Conservation (phyloP, 2,329 filamentous ascomycete species). For the Calonectria pseudoturangicola region DNA sequence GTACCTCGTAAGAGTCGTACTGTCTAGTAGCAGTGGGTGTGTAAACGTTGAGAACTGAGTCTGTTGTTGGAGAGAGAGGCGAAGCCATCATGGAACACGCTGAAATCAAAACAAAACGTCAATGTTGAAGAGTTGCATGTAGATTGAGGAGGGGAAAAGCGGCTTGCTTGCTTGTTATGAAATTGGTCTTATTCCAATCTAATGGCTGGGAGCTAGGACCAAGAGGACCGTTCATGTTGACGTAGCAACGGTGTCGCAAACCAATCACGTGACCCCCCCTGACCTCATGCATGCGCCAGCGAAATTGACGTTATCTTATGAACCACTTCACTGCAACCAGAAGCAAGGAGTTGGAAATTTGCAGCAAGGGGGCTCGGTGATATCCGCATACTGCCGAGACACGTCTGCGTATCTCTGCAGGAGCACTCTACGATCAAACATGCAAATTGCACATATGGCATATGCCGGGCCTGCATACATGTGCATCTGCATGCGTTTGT, state of each 20-base stretch:
- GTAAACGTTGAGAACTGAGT: constrained; percentile 54
- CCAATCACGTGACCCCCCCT: constrained; percentile 38
- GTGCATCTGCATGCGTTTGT: not conserved
- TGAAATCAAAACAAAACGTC: constrained; percentile 44
- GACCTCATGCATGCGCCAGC: not conserved
- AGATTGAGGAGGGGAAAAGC: constrained; percentile 35
- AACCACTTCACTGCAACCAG: not conserved
- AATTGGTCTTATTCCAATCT: constrained; percentile 40
- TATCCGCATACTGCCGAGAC: constrained; percentile 31
- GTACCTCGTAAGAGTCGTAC: constrained; percentile 52
- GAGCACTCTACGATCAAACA: not conserved
- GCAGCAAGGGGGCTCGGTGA: constrained; percentile 3
- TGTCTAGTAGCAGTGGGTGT: constrained; percentile 48
- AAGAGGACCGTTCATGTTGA: constrained; percentile 45
- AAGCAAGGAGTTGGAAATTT: not conserved
- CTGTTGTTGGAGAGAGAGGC: constrained; percentile 52
- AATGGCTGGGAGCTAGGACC: constrained; percentile 39
- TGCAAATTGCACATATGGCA: not conserved
- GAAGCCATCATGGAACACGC: constrained; percentile 52
- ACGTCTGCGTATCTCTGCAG: constrained; percentile 1
- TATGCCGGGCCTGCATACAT: not conserved
- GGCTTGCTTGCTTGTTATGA: constrained; percentile 41
- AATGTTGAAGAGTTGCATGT: constrained; percentile 36
- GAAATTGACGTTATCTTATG: not conserved
- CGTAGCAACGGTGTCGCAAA: constrained; percentile 41